Conservation (phyloP, 2,329 filamentous ascomycete genomes). For the Penicillium freii region DNA sequence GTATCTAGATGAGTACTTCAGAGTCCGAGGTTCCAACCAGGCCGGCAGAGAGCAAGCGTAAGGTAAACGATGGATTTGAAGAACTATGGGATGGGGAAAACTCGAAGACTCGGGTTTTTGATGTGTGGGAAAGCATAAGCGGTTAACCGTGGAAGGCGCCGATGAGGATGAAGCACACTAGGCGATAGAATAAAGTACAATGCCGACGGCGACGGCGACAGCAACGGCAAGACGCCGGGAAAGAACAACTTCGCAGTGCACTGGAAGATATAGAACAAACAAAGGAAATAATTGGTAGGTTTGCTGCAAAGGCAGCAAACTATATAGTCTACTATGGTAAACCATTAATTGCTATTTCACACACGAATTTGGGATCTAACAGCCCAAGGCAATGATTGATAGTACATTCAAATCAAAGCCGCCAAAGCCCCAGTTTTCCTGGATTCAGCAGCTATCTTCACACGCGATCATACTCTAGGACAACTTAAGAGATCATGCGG, state of each 20-base stretch:
- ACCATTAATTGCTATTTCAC: slow-evolving; percentile 33
- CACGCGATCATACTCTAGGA: slow-evolving; percentile 19
- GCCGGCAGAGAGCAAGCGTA: background rate
- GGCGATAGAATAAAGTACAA: background rate
- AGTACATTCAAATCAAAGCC: slow-evolving; percentile 30
- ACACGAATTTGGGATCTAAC: slow-evolving; percentile 30
- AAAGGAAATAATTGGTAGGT: slow-evolving; percentile 26
- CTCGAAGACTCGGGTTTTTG: background rate
- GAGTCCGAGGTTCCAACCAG: background rate
- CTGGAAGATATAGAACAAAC: slow-evolving; percentile 12
- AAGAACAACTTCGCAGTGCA: background rate
- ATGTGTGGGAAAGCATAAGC: background rate
- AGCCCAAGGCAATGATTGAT: slow-evolving; percentile 32
- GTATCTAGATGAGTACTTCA: background rate
- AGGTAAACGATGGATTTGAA: background rate
- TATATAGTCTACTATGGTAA: slow-evolving; percentile 32
- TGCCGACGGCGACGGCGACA: background rate
- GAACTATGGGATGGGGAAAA: background rate
- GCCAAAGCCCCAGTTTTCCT: slow-evolving; percentile 8
- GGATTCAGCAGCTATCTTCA: slow-evolving; percentile 19
- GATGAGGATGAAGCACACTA: background rate
- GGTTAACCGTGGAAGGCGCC: background rate
- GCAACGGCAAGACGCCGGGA: background rate
- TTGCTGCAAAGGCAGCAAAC: slow-evolving; percentile 24
- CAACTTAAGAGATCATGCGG: slow-evolving; percentile 57